Evolutionary conservation across 225 moss, liverwort and hornwort genomes (phyloP).

Genomic region (Physcomitrellopsis africana): DNA sequence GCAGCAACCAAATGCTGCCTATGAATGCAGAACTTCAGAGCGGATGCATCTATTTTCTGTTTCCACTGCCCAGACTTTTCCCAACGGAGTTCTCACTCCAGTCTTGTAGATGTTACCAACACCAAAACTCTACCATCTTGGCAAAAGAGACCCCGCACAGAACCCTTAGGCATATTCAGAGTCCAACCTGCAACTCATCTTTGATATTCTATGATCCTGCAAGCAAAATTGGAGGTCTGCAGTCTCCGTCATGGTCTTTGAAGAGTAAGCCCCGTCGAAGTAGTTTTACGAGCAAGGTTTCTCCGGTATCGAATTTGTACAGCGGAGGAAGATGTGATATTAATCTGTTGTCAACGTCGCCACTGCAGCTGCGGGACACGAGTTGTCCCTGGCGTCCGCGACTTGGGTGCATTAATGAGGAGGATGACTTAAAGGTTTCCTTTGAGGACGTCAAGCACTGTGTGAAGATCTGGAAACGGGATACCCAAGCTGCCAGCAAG

Average conservation of each 20-base stretch:
- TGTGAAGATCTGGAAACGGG: conserved; percentile 16
- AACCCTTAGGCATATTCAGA: conserved; percentile 3
- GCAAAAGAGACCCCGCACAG: background rate
- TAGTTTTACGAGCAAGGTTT: conserved; percentile 37
- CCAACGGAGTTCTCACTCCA: conserved; percentile 32
- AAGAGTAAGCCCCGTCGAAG: conserved; percentile 12
- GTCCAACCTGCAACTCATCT: conserved; percentile 10
- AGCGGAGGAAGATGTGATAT: conserved; percentile 21
- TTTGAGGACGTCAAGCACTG: conserved; percentile 35
- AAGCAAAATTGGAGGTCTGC: conserved; percentile 29
- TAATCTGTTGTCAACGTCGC: background rate
- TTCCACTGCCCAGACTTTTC: conserved; percentile 48
- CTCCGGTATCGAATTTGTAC: conserved; percentile 44
- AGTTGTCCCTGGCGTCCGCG: conserved; percentile 39
- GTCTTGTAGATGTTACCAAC: conserved; percentile 46
- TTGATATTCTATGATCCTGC: conserved; percentile 35
- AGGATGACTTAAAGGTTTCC: conserved; percentile 27
- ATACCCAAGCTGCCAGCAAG: background rate
- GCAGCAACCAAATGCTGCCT: conserved; percentile 57
- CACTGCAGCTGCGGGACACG: background rate
- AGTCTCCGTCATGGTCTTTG: conserved; percentile 7
- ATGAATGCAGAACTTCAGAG: conserved; percentile 45
- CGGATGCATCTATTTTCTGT: conserved; percentile 51
- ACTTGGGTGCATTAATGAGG: conserved; percentile 50
- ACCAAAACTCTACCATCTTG: background rate